Base-by-base conservation (phyloP, 768 basidiomycete species). In the Mycena leptocephala region DNA sequence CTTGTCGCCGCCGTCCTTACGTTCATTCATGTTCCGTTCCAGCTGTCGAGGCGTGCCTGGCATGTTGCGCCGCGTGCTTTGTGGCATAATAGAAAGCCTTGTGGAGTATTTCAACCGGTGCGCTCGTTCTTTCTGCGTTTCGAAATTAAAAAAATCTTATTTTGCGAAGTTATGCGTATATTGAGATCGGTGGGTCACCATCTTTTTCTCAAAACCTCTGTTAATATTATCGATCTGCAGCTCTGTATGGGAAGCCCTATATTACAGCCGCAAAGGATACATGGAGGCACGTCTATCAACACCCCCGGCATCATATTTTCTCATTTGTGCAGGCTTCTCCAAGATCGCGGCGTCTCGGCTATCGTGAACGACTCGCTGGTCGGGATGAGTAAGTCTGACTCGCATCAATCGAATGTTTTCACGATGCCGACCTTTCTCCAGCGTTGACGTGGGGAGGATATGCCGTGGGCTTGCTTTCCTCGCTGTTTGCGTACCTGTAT, bases 211-310 rank as follows among this genome's bases (percentile, higher is more conserved):
- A 30, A 10, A 28, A 8, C 8, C 41, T 35, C 35, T 33, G 39
- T 14, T 26, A 65, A 61, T 46, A 28, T 35, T 66, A 10, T 55
- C 13, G 37, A 37, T 33, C 59, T 26, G 26, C 56, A 94, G 94
- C 95, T 0, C 86, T 96, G 13, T 97, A 96, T 81, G 96, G 96
- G 39, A 97, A 97, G 84, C 86, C 94, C 1, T 97, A 96, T 78
- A 89, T 96, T 53, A 82, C 87, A 30, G 95, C 95, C 33, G 95
- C 96, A 0, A 95, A 94, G 82, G 95, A 95, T 82, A 95, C 96
- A 0, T 97, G 94, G 94, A 88, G 90, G 41, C 82, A 96, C 68
- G 62, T 91, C 95, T 85, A 90, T 90, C 80, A 93, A 95, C 39
- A 80, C 70, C 95, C n/a, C n/a, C n/a, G n/a, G n/a, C n/a, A n/a